Percentiles rank a stretch among this genome's conserved stretches.
phyloP scores from a whole-genome alignment of 2,329 filamentous ascomycete species.

The Phaeoacremonium minimum region DNA sequence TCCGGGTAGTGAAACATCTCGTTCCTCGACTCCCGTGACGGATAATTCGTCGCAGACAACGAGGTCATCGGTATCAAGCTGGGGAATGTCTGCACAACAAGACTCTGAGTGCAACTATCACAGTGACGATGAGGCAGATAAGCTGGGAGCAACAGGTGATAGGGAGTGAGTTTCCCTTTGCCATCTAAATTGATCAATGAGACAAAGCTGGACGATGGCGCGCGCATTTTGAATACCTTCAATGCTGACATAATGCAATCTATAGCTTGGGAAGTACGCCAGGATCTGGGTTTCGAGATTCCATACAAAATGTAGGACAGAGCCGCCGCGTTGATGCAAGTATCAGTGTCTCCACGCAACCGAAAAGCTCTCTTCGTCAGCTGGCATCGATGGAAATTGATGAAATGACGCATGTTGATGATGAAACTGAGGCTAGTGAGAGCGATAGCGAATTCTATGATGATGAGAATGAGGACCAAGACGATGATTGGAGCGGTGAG shows the following conservation, averaged over 20 bases:
- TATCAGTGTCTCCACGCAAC: background rate
- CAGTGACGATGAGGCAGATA: too few relatives aligned
- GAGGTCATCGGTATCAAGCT: too few relatives aligned
- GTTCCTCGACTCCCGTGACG: too few relatives aligned
- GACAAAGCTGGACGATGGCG: background rate
- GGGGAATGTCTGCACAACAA: too few relatives aligned
- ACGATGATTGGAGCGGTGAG: constrained; percentile 15
- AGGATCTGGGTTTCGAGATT: background rate
- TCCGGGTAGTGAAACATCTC: too few relatives aligned
- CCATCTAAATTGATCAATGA: background rate
- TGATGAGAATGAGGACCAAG: constrained; percentile 10
- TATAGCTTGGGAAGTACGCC: too few relatives aligned
- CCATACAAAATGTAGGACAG: background rate
- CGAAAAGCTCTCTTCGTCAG: background rate
- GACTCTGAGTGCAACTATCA: too few relatives aligned
- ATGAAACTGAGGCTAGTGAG: background rate
- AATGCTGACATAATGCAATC: background rate
- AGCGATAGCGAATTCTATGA: background rate
- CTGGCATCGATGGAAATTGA: too few relatives aligned
- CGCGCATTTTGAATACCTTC: background rate
- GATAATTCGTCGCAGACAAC: too few relatives aligned
- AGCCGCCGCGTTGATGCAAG: background rate
- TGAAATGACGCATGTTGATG: background rate
- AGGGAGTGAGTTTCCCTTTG: too few relatives aligned
- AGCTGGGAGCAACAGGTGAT: too few relatives aligned